Percentiles rank a stretch among this genome's conserved stretches.
Evolutionary conservation across 768 basidiomycete species (phyloP).

Genomic region (Kwoniella sp.): DNA sequence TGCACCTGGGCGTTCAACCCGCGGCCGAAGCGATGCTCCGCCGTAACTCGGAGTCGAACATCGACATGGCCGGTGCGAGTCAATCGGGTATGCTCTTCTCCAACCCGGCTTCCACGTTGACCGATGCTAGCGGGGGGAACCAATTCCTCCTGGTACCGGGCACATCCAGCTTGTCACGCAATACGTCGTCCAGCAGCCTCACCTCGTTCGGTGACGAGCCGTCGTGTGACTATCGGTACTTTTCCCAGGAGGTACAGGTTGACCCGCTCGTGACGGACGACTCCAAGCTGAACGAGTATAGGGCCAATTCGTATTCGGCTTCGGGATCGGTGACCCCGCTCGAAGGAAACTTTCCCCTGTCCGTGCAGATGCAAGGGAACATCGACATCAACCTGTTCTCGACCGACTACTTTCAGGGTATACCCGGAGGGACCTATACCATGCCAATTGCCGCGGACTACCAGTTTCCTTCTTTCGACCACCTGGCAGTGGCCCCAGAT

Average conservation of each 20-base stretch:
- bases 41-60: conserved; percentile 12
- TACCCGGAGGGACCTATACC: neutral
- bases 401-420: neutral
- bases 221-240: neutral
- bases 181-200: conserved; percentile 11
- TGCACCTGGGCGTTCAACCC: conserved; percentile 2
- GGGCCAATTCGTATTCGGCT: conserved; percentile 6
- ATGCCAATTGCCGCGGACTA: neutral
- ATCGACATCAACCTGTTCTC: neutral
- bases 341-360: conserved; percentile 2
- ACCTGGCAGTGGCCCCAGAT: too few relatives aligned
- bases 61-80: neutral
- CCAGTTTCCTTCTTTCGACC: neutral
- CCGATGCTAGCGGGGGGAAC: conserved; percentile 6
- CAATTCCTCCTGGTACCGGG: conserved; percentile 11
- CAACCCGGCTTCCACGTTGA: neutral
- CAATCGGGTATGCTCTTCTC: conserved; percentile 1
- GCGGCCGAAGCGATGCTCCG: conserved; percentile 5
- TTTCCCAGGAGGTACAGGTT: neutral
- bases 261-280: neutral
- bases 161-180: neutral
- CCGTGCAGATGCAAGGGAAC: neutral
- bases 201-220: conserved; percentile 6
- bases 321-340: conserved; percentile 10
- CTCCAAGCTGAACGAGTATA: conserved; percentile 1